Conservation (phyloP, 169 alveolate genomes). For the Plasmodium berghei region DNA sequence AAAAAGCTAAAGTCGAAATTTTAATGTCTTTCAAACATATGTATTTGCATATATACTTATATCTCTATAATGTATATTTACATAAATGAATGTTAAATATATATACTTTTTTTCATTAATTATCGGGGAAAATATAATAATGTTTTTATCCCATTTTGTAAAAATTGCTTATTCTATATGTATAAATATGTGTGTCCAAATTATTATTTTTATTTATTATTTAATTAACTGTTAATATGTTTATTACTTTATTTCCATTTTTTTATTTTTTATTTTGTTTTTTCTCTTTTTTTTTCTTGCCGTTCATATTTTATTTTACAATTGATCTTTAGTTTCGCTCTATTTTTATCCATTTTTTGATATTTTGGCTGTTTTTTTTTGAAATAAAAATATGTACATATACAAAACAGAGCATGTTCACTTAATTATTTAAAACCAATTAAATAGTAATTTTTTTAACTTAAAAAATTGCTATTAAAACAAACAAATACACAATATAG, state of each 20-base stretch:
- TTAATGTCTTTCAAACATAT: neutral
- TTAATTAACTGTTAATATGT: slow-evolving; percentile 4
- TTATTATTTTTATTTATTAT: slow-evolving; percentile 3
- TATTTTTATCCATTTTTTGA: neutral
- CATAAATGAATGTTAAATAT: neutral
- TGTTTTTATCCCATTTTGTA: neutral
- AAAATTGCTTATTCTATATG: neutral
- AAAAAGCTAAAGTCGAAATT: neutral
- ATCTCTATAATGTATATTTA: neutral
- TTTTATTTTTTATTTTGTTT: neutral
- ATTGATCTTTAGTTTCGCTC: neutral
- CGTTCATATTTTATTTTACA: neutral
- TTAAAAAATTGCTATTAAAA: too few species aligned
- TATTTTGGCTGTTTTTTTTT: neutral
- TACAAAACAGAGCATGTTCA: too few species aligned
- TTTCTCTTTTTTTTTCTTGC: neutral
- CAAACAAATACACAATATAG: too few species aligned
- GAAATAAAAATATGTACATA: neutral
- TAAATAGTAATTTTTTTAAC: too few species aligned
- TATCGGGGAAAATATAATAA: neutral
- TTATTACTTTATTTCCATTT: slow-evolving; percentile 5
- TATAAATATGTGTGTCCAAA: neutral
- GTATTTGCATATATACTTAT: neutral
- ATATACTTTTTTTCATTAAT: neutral
- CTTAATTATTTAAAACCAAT: too few species aligned